A percentile compares a stretch with the other conserved stretches of the same genome.
Conservation (phyloP, 805 yeast genomes). For the Candida xiaguanensis region DNA sequence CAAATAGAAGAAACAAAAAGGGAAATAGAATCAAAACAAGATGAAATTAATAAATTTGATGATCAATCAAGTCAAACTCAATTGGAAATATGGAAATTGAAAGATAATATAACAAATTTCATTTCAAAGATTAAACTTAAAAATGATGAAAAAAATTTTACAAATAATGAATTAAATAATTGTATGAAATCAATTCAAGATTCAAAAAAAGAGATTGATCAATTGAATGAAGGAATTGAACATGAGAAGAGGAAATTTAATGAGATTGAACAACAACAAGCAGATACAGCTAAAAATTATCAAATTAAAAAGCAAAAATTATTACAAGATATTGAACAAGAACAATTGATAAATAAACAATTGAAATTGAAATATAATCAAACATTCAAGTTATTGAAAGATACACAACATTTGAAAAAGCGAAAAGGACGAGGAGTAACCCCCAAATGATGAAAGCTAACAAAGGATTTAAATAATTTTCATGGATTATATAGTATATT, state of each 20-base stretch:
- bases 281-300: conserved; percentile 18
- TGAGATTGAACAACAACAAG: conserved; percentile 22
- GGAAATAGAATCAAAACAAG: conserved; percentile 23
- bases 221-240: conserved; percentile 16
- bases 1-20: conserved; percentile 24
- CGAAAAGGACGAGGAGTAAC: conserved; percentile 39
- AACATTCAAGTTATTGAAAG: conserved; percentile 31
- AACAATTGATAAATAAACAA: conserved; percentile 19
- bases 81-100: conserved; percentile 40
- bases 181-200: conserved; percentile 49
- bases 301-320: conserved; percentile 17
- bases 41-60: conserved; percentile 23
- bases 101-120: conserved; percentile 41
- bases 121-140: conserved; percentile 44
- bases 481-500: no score
- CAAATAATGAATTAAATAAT: conserved; percentile 53
- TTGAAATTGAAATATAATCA: conserved; percentile 27
- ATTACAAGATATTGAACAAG: conserved; percentile 20
- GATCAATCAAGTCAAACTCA: conserved; percentile 34
- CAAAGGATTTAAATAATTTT: no score
- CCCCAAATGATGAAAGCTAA: no score
- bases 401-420: conserved; percentile 40
- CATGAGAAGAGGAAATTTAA: conserved; percentile 16
- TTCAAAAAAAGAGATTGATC: conserved; percentile 30
- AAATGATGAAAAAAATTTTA: conserved; percentile 60